Conservation (phyloP, 2,329 filamentous ascomycete species). For the Triangularia verruculosa region DNA sequence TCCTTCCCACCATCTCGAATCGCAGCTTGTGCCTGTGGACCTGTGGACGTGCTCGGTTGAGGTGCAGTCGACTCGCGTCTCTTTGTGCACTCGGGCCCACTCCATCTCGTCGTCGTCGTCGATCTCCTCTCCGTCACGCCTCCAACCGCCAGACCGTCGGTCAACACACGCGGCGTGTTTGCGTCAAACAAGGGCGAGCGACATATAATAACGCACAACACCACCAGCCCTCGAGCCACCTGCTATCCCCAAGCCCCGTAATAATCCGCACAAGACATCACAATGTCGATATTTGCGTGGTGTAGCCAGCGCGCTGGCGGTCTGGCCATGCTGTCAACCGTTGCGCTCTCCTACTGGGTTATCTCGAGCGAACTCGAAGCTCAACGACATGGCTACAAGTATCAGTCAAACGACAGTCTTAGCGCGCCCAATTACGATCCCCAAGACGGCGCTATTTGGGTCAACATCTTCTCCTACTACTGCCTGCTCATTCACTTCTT, state of each 20-base stretch:
- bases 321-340: constrained; percentile 50
- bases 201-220: not conserved
- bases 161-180: not conserved
- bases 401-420: constrained; percentile 40
- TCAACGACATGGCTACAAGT: constrained; percentile 43
- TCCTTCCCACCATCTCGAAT: constrained; percentile 22
- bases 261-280: constrained; percentile 18
- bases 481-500: constrained; percentile 62
- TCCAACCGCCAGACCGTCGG: constrained; percentile 9
- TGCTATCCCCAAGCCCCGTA: not conserved
- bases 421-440: constrained; percentile 35
- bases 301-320: constrained; percentile 53
- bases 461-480: constrained; percentile 60
- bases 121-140: not conserved
- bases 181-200: not conserved
- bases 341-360: constrained; percentile 53
- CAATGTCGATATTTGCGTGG: constrained; percentile 55
- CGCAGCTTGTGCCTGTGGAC: constrained; percentile 23
- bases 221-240: not conserved
- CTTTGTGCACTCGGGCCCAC: constrained; percentile 19
- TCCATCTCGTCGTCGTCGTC: not conserved
- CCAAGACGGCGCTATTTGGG: constrained; percentile 48
- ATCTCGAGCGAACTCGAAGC: constrained; percentile 49
- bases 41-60: constrained; percentile 22
- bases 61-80: constrained; percentile 24